Evolutionary conservation across 805 yeast species (phyloP).

Genomic region (Ogataea paraovalis): DNA sequence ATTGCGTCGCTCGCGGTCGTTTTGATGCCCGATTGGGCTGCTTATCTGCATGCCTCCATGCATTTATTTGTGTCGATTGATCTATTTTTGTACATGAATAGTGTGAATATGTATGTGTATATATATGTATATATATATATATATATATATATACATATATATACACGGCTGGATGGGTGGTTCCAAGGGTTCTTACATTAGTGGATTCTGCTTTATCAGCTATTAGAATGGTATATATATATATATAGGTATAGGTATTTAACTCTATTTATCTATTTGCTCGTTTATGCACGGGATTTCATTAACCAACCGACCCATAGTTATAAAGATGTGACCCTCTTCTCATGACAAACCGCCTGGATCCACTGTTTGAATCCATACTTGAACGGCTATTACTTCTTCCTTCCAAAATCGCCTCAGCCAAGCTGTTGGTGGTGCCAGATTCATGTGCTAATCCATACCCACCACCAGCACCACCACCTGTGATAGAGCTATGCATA

Average conservation of each 20-base stretch:
- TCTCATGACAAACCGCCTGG: neutral
- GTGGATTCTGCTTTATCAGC: too few relatives aligned
- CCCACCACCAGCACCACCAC: too few relatives aligned
- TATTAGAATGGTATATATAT: neutral
- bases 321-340: slow-evolving; percentile 2
- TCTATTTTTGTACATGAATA: too few relatives aligned
- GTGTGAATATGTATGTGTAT: too few relatives aligned
- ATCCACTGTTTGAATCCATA: neutral
- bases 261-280: neutral
- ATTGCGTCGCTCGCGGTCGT: neutral
- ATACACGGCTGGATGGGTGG: too few relatives aligned
- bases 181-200: too few relatives aligned
- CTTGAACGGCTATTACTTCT: slow-evolving; percentile 1
- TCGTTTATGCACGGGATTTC: too few relatives aligned
- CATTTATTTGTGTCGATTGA: too few relatives aligned
- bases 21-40: neutral
- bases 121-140: too few relatives aligned
- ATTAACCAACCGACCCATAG: slow-evolving; percentile 1
- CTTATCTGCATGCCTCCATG: too few relatives aligned
- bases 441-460: too few relatives aligned
- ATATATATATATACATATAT: too few relatives aligned
- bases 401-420: neutral
- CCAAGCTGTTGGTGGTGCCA: neutral
- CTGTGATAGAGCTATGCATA: neutral
- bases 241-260: neutral